phyloP scores from a whole-genome alignment of 371 early-diverging fungal genomes.

The Fennellomyces sp. region DNA sequence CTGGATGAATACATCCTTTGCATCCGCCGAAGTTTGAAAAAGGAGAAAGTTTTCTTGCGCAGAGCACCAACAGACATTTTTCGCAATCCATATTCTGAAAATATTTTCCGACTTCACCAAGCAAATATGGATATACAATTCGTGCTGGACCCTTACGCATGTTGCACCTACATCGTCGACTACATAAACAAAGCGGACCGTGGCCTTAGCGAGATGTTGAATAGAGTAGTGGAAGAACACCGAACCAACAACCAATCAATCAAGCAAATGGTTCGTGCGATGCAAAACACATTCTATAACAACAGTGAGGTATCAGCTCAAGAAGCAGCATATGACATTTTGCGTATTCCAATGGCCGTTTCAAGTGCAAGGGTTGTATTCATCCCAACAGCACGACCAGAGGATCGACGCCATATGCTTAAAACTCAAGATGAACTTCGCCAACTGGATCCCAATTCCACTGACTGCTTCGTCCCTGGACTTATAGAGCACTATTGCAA shows the following conservation, averaged over 20 bases:
- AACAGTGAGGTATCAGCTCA: slow-evolving; percentile 1
- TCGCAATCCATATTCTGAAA: too few species aligned
- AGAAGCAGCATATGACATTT: neutral
- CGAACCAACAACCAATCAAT: neutral
- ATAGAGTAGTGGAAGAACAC: neutral
- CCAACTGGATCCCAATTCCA: too few species aligned
- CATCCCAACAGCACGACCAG: neutral
- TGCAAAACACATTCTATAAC: neutral
- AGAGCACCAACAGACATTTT: too few species aligned
- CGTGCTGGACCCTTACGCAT: neutral
- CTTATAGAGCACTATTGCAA: too few species aligned
- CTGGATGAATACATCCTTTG: too few species aligned
- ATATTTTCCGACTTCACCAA: neutral
- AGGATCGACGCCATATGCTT: neutral
- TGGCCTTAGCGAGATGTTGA: neutral
- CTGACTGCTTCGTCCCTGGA: too few species aligned
- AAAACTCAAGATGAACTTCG: too few species aligned
- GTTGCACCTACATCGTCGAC: neutral
- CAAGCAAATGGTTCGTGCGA: neutral
- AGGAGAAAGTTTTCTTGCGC: too few species aligned
- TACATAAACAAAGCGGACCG: neutral
- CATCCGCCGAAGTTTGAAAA: too few species aligned
- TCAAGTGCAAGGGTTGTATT: neutral
- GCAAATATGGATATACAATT: slow-evolving; percentile 5
- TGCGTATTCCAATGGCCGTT: neutral